phyloP scores from a whole-genome alignment of 2,329 filamentous ascomycete species.

The Pestalotiopsis sp. region DNA sequence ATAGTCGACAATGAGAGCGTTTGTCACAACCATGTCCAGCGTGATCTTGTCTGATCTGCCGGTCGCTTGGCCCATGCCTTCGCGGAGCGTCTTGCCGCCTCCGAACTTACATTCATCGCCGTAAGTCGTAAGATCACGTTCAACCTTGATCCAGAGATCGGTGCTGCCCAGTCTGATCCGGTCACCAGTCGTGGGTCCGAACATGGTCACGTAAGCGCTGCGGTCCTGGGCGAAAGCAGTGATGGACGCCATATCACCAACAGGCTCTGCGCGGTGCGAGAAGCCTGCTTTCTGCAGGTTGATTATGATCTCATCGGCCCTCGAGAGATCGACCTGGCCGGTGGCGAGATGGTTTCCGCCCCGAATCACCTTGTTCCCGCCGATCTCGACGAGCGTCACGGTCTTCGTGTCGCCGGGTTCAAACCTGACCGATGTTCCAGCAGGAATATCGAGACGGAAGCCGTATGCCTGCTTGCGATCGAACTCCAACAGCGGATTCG shows the following conservation, averaged over 20 bases:
- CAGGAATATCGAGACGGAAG: constrained; percentile 83
- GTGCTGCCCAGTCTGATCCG: constrained; percentile 79
- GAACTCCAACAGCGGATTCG: constrained; percentile 87
- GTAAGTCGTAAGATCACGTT: constrained; percentile 80
- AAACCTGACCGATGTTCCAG: constrained; percentile 89
- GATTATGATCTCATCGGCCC: constrained; percentile 65
- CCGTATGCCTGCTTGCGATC: constrained; percentile 82
- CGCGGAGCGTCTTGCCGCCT: constrained; percentile 87
- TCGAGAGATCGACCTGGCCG: constrained; percentile 66
- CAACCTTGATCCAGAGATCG: constrained; percentile 87
- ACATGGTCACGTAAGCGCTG: constrained; percentile 81
- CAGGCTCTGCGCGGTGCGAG: constrained; percentile 70
- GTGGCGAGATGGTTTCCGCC: constrained; percentile 81
- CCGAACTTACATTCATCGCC: constrained; percentile 96
- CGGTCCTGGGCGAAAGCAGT: constrained; percentile 72
- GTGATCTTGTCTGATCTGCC: constrained; percentile 71
- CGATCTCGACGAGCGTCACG: constrained; percentile 86
- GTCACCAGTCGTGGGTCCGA: constrained; percentile 89
- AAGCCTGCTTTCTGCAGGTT: constrained; percentile 74
- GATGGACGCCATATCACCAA: constrained; percentile 51
- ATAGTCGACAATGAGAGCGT: constrained; percentile 88
- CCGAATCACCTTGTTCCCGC: constrained; percentile 73
- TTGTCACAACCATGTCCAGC: constrained; percentile 84
- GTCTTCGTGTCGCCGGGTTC: constrained; percentile 93
- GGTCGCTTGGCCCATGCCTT: constrained; percentile 93